Evolutionary conservation across 192 early-diverging fungal genomes (phyloP).

Genomic region (Kappamyces sp.): DNA sequence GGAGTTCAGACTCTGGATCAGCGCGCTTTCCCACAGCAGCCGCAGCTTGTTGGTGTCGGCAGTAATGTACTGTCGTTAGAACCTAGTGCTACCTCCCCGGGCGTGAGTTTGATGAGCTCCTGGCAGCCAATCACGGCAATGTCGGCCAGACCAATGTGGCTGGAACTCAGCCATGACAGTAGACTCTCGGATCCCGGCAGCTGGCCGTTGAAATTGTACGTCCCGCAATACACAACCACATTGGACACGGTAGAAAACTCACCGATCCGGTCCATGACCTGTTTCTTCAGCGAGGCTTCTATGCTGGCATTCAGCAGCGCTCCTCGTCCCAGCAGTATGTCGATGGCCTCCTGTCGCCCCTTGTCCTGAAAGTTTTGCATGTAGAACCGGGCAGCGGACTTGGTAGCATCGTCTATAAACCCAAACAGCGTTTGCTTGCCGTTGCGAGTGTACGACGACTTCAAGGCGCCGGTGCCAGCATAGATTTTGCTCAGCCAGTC

Average conservation of each 20-base stretch:
- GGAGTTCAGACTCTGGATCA: slow-evolving; percentile 27
- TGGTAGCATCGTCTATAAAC: slow-evolving; percentile 86
- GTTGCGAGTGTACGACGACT: slow-evolving; percentile 80
- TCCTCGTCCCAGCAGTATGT: slow-evolving; percentile 80
- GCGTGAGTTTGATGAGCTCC: slow-evolving; percentile 90
- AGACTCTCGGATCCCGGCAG: slow-evolving; percentile 42
- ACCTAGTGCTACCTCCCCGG: slow-evolving; percentile 51
- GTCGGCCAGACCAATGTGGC: slow-evolving; percentile 51
- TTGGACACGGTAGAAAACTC: slow-evolving; percentile 15
- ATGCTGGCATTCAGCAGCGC: slow-evolving; percentile 35
- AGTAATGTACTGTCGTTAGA: slow-evolving; percentile 28
- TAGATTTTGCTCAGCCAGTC: slow-evolving; percentile 88
- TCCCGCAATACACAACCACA: slow-evolving; percentile 73
- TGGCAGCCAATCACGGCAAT: slow-evolving; percentile 87
- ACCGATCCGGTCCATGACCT: slow-evolving; percentile 15
- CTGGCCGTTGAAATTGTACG: slow-evolving; percentile 90
- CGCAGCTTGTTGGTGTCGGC: slow-evolving; percentile 40
- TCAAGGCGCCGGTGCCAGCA: slow-evolving; percentile 92
- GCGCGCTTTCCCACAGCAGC: slow-evolving; percentile 32
- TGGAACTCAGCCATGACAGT: slow-evolving; percentile 57
- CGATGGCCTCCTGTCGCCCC: slow-evolving; percentile 87
- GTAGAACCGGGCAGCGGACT: slow-evolving; percentile 87
- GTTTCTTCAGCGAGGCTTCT: slow-evolving; percentile 32
- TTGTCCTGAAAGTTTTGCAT: slow-evolving; percentile 97
- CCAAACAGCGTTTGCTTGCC: slow-evolving; percentile 79